Evolutionary conservation across 2,329 filamentous ascomycete genomes (phyloP).

Genomic region (Alternaria consortialis): DNA sequence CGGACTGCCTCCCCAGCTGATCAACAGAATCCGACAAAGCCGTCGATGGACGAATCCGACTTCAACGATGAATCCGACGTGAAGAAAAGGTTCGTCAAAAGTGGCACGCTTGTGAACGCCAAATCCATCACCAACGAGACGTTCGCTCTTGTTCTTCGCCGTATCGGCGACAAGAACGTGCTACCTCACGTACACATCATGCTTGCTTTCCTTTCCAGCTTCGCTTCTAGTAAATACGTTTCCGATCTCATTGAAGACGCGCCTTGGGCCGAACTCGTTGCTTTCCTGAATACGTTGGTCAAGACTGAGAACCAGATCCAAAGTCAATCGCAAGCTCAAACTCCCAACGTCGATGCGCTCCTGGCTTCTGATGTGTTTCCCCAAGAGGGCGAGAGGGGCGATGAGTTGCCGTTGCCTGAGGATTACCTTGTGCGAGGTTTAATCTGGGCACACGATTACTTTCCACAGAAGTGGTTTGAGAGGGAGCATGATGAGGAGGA

Average conservation of each 20-base stretch:
- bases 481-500: slow-evolving; percentile 73
- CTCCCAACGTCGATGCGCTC: slow-evolving; percentile 44
- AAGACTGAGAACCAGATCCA: slow-evolving; percentile 42
- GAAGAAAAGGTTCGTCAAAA: no score
- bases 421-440: slow-evolving; percentile 74
- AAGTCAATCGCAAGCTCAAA: slow-evolving; percentile 8
- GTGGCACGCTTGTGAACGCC: slow-evolving; percentile 44
- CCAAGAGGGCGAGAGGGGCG: slow-evolving; percentile 43
- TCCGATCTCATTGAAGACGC: slow-evolving; percentile 46
- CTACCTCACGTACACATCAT: slow-evolving; percentile 70
- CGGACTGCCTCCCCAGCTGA: slow-evolving; percentile 20
- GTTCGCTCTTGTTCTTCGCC: slow-evolving; percentile 59
- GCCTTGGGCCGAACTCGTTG: slow-evolving; percentile 64
- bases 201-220: slow-evolving; percentile 66
- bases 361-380: slow-evolving; percentile 57
- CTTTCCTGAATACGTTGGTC: slow-evolving; percentile 64
- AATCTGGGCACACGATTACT: slow-evolving; percentile 67
- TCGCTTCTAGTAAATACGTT: slow-evolving; percentile 50
- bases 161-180: slow-evolving; percentile 66
- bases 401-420: slow-evolving; percentile 69
- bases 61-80: no score
- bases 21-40: neutral
- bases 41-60: no score
- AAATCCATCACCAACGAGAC: slow-evolving; percentile 57
- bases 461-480: slow-evolving; percentile 68